Conservation (phyloP, 345 rosid genomes). For the Salix suchowensis region DNA sequence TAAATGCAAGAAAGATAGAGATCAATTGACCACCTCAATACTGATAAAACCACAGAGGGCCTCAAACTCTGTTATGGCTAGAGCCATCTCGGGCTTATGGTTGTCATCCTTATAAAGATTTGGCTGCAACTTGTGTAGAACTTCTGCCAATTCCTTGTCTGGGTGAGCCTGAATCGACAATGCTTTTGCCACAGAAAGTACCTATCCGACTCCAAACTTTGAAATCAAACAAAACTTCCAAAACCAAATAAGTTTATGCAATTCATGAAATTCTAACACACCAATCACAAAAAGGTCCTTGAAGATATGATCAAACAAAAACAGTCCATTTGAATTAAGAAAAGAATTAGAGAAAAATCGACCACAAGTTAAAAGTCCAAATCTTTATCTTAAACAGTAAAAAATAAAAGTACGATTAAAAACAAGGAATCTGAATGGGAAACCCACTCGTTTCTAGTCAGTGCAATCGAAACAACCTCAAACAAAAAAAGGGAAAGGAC, state of each 20-base stretch:
- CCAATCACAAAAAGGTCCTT: neutral
- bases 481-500: neutral
- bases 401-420: neutral
- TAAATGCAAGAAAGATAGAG: neutral
- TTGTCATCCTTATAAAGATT: constrained; percentile 75
- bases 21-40: constrained; percentile 45
- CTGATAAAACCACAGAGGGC: constrained; percentile 87
- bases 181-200: constrained; percentile 86
- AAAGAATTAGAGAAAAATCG: neutral
- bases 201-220: constrained; percentile 32
- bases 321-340: neutral
- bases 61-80: constrained; percentile 86
- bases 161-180: constrained; percentile 98
- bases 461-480: neutral
- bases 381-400: neutral
- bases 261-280: neutral
- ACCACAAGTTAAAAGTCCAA: neutral
- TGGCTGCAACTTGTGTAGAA: constrained; percentile 70
- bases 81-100: constrained; percentile 99
- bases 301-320: neutral
- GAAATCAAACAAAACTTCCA: neutral
- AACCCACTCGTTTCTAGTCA: neutral
- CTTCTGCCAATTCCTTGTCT: constrained; percentile 70
- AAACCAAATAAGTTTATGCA: neutral
- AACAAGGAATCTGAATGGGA: neutral